Base-by-base conservation (phyloP, 2,329 filamentous ascomycete species). In the Bipolaris zeicola region DNA sequence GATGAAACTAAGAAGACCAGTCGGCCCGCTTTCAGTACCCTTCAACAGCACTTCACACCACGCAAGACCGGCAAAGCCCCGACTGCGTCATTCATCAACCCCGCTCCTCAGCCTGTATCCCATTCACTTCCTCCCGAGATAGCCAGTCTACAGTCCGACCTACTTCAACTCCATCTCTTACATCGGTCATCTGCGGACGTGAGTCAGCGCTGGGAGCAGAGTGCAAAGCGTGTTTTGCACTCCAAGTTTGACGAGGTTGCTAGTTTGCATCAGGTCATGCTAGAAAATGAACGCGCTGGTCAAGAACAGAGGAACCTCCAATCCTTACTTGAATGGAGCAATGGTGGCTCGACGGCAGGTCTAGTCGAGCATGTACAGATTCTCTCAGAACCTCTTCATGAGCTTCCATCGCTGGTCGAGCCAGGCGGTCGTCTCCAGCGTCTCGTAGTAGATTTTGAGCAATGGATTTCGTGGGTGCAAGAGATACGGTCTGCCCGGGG, bases 1-100 rank as follows among this genome's bases (percentile, higher is more conserved):
- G 69, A 72, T 39, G 72, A 70, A 20, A 33, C 59, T 1, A 68
- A 63, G 46, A 71, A 66, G 44, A 57, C 50, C 31, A 55, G 50
- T 34, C 66, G 70, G 20, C 75, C 75, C 34, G 71, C 71, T 1
- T 78, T 78, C 49, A 71, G 67, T 14, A 78, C 74, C 1, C 52
- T 77, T 28, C 76, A 78, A 55, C 76, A 77, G 53, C 75, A 77
- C 58, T 78, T 75, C 39, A 76, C 75, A 3, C 76, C 76, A 33
- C 71, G 69, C 16, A 77, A 77, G 47, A 53, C 61, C 13, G 61
- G 61, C 22, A 76, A 76, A 63, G 71, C 73, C 45, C 68, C 73
- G 16, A 76, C 72, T 1, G 68, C 73, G 8, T 66, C 68, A 1
- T 76, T 76, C 33, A 60, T 76, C 18, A 67, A 75, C 45, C 70